Evolutionary conservation across 306 rosid species (phyloP).

Genomic region (Quercus alba): DNA sequence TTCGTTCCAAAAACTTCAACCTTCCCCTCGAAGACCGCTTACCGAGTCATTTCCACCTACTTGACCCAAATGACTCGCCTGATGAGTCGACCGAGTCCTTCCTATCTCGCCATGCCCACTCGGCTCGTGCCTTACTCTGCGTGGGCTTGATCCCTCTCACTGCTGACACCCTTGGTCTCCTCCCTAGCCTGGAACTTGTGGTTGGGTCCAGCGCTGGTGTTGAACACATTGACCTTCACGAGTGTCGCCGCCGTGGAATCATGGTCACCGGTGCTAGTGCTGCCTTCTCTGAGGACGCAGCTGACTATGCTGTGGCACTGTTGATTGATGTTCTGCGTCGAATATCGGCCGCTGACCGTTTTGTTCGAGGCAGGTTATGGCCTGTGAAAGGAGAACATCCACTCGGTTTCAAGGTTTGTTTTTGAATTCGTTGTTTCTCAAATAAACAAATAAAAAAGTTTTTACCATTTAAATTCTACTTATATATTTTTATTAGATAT

Average conservation of each 20-base stretch:
- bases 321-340: conserved; percentile 12
- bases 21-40: neutral
- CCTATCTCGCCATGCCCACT: neutral
- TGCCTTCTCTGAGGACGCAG: neutral
- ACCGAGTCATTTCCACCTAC: neutral
- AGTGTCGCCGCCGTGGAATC: conserved; percentile 12
- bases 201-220: neutral
- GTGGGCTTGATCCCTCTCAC: neutral
- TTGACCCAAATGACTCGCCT: neutral
- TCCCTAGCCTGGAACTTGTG: conserved; percentile 12
- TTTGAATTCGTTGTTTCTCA: neutral
- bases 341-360: conserved; percentile 3
- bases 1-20: too few species aligned
- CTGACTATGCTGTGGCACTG: conserved; percentile 18
- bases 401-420: conserved; percentile 7
- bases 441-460: neutral
- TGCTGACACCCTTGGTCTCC: neutral
- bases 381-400: conserved; percentile 1
- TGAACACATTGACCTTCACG: conserved; percentile 4
- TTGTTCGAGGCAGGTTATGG: conserved; percentile 4
- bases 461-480: too few species aligned
- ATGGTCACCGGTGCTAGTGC: conserved; percentile 8
- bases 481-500: too few species aligned
- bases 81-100: neutral
- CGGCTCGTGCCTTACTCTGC: neutral